Evolutionary conservation across 495 filamentous ascomycete genomes (phyloP).

Genomic region (Daldinia decipiens): DNA sequence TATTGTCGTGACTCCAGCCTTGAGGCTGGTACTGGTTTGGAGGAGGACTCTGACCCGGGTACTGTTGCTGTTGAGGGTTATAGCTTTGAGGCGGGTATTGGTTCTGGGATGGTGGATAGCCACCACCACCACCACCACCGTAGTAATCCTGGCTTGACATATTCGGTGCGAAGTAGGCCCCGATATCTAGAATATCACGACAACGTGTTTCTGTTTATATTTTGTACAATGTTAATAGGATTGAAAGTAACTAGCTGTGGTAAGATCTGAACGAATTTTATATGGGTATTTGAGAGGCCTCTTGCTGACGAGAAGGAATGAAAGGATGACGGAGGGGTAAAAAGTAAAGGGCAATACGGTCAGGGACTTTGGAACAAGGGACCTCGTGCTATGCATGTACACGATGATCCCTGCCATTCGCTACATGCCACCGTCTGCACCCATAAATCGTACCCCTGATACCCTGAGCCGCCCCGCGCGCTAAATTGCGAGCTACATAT

Average conservation of each 20-base stretch:
- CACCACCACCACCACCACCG: slow-evolving; percentile 28
- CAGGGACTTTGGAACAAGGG: slow-evolving; percentile 4
- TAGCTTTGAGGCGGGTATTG: slow-evolving; percentile 30
- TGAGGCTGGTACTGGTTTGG: slow-evolving; percentile 35
- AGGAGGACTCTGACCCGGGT: slow-evolving; percentile 34
- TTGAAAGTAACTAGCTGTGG: neutral
- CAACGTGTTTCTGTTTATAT: neutral
- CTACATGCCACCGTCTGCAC: neutral
- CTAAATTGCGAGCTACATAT: neutral
- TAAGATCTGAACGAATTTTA: neutral
- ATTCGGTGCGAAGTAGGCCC: neutral
- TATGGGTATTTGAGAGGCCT: slow-evolving; percentile 5
- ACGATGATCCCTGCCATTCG: neutral
- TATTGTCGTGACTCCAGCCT: slow-evolving; percentile 35
- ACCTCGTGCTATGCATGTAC: neutral
- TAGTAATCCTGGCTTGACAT: slow-evolving; percentile 48
- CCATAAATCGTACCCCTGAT: neutral
- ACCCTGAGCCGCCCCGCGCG: neutral
- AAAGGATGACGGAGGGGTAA: slow-evolving; percentile 6
- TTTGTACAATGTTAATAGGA: neutral
- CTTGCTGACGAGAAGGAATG: slow-evolving; percentile 6
- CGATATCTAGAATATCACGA: neutral
- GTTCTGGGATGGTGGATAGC: slow-evolving; percentile 37
- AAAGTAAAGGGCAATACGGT: slow-evolving; percentile 1
- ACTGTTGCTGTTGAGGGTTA: slow-evolving; percentile 37